phyloP scores from a whole-genome alignment of 1,139 yeast genomes.

The Nakaseomyces sp. region DNA sequence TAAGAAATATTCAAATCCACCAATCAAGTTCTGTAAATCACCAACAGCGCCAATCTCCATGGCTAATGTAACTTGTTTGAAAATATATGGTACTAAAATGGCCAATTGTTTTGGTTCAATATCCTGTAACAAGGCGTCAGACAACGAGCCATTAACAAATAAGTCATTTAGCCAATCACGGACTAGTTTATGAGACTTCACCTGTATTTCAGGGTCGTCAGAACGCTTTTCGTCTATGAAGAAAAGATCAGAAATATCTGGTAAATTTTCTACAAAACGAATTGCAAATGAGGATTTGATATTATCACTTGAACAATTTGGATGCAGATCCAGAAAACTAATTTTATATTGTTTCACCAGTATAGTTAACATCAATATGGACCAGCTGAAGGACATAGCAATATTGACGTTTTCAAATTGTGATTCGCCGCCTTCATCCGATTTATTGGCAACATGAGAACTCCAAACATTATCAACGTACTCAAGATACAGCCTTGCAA shows the following conservation, averaged over 20 bases:
- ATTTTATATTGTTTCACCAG: slow-evolving; percentile 20
- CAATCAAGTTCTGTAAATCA: slow-evolving; percentile 32
- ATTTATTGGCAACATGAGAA: slow-evolving; percentile 10
- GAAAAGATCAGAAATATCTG: slow-evolving; percentile 22
- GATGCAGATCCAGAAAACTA: slow-evolving; percentile 17
- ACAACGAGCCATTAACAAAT: slow-evolving; percentile 78
- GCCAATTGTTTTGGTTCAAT: slow-evolving; percentile 63
- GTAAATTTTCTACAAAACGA: slow-evolving; percentile 21
- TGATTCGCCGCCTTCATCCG: slow-evolving; percentile 19
- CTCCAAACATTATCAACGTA: slow-evolving; percentile 26
- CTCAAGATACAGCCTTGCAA: slow-evolving; percentile 17
- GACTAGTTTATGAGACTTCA: slow-evolving; percentile 36
- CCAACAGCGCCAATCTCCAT: slow-evolving; percentile 45
- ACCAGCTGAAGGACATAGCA: slow-evolving; percentile 25
- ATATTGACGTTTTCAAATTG: slow-evolving; percentile 21
- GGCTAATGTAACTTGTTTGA: slow-evolving; percentile 65
- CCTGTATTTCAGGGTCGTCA: slow-evolving; percentile 14
- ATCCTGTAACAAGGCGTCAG: slow-evolving; percentile 68
- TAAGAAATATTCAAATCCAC: slow-evolving; percentile 57
- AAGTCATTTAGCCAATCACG: slow-evolving; percentile 75
- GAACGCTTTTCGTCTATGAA: slow-evolving; percentile 12
- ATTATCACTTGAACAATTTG: slow-evolving; percentile 11
- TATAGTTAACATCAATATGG: slow-evolving; percentile 19
- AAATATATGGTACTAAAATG: slow-evolving; percentile 59
- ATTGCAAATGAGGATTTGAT: slow-evolving; percentile 21